Base-by-base conservation (phyloP, 2,329 filamentous ascomycete species). In the Aspergillus udagawae region DNA sequence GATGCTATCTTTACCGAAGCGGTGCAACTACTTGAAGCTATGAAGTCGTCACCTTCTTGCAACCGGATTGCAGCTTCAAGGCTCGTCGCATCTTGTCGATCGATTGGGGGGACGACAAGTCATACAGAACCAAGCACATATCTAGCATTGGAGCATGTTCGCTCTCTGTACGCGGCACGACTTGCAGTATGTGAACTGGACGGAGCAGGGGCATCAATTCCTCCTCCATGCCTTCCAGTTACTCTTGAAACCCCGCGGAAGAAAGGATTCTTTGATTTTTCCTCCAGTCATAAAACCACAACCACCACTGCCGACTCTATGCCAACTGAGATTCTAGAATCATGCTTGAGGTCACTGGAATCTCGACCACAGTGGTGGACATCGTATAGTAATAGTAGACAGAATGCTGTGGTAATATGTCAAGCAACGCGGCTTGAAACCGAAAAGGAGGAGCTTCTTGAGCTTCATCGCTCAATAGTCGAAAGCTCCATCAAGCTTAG, bases 131-230 rank as follows among this genome's bases (percentile, higher is more conserved):
- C 62, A 10, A 65, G 67, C 4, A 65, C 65, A 3, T 63, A 68
- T 53, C 63, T 70, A 51, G 61, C 64, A 2, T 69, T 80, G 44
- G 80, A 80, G 55, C 69, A 71, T 55, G 73, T 75, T 58, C 83
- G 80, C 60, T 83, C 83, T 4, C 76, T 84, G 32, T 88, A 86
- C 60, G 84, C 85, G 2, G 82, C 82, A 8, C 81, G 84, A 48
- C 75, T 88, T 17, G 84, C 86, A 10, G 75, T 87, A 8, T 89
- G 86, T 63, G 86, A 88, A 65, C 76, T 87, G 7, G 75, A 77
- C 10, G 80, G 79, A 21, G 81, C 83, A 2, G 77, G 79, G 10
- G 76, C 80, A 17, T 55, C 69, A 2, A 73, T 83, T 41, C 85
- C 86, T 2, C 57, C 71, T 3, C 64, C 79, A 25, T 89, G 86